Evolutionary conservation across 768 basidiomycete species (phyloP).

Genomic region (Boletus subparvulus): DNA sequence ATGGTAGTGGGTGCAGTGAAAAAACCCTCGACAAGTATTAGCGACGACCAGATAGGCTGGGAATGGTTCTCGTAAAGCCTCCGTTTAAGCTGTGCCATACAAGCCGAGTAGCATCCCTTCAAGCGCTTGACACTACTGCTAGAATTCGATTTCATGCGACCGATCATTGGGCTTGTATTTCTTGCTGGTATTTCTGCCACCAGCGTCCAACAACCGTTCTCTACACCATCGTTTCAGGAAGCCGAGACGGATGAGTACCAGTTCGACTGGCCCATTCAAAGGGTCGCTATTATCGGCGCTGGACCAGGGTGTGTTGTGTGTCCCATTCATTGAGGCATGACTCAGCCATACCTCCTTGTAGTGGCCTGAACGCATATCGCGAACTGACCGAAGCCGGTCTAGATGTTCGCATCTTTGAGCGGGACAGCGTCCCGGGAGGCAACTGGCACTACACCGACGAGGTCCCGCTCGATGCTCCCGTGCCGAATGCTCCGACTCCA

Average conservation of each 20-base stretch:
- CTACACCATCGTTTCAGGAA: background rate
- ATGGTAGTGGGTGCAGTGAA: no score
- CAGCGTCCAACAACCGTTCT: constrained; percentile 1
- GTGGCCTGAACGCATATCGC: constrained; percentile 12
- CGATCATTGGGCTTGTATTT: background rate
- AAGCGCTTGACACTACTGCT: no score
- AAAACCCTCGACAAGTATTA: no score
- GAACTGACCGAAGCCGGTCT: constrained; percentile 17
- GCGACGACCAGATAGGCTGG: no score
- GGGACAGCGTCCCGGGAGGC: constrained; percentile 4
- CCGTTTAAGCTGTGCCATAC: no score
- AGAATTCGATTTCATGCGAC: background rate
- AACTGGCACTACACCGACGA: constrained; percentile 21
- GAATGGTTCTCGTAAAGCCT: no score
- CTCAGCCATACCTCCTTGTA: background rate
- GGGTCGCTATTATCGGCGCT: constrained; percentile 17
- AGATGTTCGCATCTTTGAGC: constrained; percentile 17
- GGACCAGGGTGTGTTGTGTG: constrained; percentile 11
- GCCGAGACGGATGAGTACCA: constrained; percentile 1
- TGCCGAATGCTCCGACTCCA: constrained; percentile 5
- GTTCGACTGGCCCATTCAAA: constrained; percentile 14
- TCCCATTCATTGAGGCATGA: background rate
- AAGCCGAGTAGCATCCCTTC: no score
- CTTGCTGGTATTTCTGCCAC: background rate
- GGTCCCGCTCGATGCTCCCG: constrained; percentile 8